Base-by-base conservation (phyloP, 768 basidiomycete genomes). In the Mycena latifolia region DNA sequence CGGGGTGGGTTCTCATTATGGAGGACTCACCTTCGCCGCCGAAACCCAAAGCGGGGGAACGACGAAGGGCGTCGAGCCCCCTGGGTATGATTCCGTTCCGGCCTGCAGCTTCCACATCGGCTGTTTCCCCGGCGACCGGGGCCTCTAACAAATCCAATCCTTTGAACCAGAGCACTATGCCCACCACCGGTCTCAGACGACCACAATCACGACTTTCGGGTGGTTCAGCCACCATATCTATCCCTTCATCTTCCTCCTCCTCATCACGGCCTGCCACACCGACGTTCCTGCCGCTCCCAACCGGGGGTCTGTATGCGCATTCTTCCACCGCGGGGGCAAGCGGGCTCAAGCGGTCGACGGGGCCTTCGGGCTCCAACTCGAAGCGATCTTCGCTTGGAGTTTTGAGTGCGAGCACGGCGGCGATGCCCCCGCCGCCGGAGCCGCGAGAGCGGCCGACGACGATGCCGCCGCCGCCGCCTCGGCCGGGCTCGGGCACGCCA, bases 1-100 rank as follows among this genome's bases (percentile, higher is more conserved):
- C 92, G 39, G 93, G 93, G 59, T 95, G 93, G 93, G 93, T 95
- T 45, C 85, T 95, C 39, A 92, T 95, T 54, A 93, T 94, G 92
- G 93, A 94, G 69, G 93, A 94, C 73, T 90, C 91, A 2, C 91
- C 92, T 25, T 89, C 89, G 18, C 91, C 90, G 24, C 81, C 81
- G 31, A 91, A 88, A 75, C 81, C 85, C 50, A 79, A 81, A 66
- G 84, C 84, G 58, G 83, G 85, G 65, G 87, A 88, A 72, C 80
- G 82, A 64, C 82, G 90, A 62, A 83, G 90, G 71, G 75, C 85
- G 39, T 88, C 90, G 20, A 92, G 89, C 67, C 90, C 92, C 24
- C 81, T 84, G 55, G 85, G 82, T 29, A 83, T 87, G n/a, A 82
- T 83, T 39, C 73, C 82, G 10, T 89, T 85, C 75, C 86, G 82